Conservation (phyloP, 805 yeast genomes). For the Scheffersomyces spartinae region DNA sequence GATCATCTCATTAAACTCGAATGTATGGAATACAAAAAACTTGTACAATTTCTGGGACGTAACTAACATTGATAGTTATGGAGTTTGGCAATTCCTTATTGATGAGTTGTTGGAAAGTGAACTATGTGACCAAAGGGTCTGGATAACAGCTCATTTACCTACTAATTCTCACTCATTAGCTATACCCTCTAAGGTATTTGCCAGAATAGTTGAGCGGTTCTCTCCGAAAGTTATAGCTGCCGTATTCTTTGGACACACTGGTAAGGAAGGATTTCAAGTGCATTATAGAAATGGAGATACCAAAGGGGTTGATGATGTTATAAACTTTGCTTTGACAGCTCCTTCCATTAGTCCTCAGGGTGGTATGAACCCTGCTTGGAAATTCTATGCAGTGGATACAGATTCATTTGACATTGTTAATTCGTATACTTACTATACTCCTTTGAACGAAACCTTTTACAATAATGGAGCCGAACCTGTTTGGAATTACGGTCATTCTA, state of each 20-base stretch:
- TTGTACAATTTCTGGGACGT: slow-evolving; percentile 4
- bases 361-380: slow-evolving; percentile 5
- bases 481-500: slow-evolving; percentile 3
- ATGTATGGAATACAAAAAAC: slow-evolving; percentile 4
- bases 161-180: slow-evolving; percentile 2
- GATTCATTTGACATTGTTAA: slow-evolving; percentile 1
- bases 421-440: slow-evolving; percentile 3
- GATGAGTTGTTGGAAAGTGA: slow-evolving; percentile 5
- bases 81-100: slow-evolving; percentile 3
- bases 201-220: slow-evolving; percentile 3
- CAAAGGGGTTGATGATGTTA: slow-evolving; percentile 2
- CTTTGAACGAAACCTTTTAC: slow-evolving; percentile 1
- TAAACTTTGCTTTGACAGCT: slow-evolving; percentile 3
- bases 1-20: slow-evolving; percentile 9
- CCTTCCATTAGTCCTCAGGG: slow-evolving; percentile 4
- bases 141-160: slow-evolving; percentile 5
- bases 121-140: slow-evolving; percentile 4
- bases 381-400: slow-evolving; percentile 3
- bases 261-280: slow-evolving; percentile 2
- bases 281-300: slow-evolving; percentile 1
- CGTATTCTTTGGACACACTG: slow-evolving; percentile 4
- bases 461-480: slow-evolving; percentile 3
- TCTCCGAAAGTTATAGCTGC: slow-evolving; percentile 4
- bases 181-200: slow-evolving; percentile 1
- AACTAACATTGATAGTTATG: slow-evolving; percentile 2